Base-by-base conservation (phyloP, 495 filamentous ascomycete species). In the Amphirosellinia nigrospora region DNA sequence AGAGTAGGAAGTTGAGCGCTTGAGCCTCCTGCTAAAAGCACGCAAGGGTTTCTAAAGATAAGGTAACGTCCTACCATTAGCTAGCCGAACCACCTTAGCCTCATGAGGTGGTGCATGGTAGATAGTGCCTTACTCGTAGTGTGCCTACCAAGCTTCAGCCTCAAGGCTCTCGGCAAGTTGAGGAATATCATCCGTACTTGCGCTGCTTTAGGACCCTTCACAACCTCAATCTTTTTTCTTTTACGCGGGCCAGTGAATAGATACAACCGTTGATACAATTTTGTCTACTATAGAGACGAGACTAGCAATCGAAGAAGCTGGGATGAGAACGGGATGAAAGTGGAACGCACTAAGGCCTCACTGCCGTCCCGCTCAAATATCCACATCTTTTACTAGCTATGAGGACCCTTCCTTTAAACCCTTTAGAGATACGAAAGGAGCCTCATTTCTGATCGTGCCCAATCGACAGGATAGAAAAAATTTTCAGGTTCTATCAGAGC, bases 1-100 rank as follows among this genome's bases (percentile, higher is more conserved):
- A 36, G 30, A 21, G 11, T 36, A 36, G 4, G 15, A 21, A 56
- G 1, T 21, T 16, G 41, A 28, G 38, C 58, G 36, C 36, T 61
- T 43, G 36, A 61, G 58, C 58, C 58, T 43, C 58, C 4, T 61
- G 9, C 58, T 61, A 61, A 43, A 36, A 61, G 19, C 32, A 26
- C 3, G 4, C n/a, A 48, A 63, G 28, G 60, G 46, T 2, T 1
- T 39, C 21, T 5, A n/a, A n/a, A 65, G 63, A 65, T 65, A 65
- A 65, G 63, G 63, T 39, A n/a, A 28, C 21, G 34, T 34, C 63
- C 41, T 39, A 21, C 19, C 34, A 65, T 65, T 65, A 65, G 63
- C 28, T 65, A 34, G 41, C 34, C 2, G 11, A n/a, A 50, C 43
- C 15, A 50, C 43, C 61, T 38, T 50, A 64, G 45, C 61, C 43